phyloP scores from a whole-genome alignment of 2,329 filamentous ascomycete species.

The Fonsecaea multimorphosa region DNA sequence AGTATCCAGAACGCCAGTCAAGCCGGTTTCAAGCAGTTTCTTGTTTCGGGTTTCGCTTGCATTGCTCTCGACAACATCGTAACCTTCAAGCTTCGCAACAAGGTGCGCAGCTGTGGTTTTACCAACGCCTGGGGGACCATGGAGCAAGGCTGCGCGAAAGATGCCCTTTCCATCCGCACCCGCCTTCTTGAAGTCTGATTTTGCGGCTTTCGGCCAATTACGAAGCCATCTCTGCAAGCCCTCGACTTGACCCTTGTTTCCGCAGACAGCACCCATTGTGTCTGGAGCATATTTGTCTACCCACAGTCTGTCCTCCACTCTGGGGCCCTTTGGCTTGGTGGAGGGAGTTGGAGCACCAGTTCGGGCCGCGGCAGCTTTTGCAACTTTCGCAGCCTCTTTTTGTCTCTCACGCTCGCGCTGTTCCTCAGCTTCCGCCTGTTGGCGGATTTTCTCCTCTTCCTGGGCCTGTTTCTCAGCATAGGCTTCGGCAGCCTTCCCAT shows the following conservation, averaged over 20 bases:
- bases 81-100: constrained; percentile 89
- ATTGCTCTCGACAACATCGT: constrained; percentile 92
- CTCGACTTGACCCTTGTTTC: constrained; percentile 89
- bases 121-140: constrained; percentile 93
- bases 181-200: constrained; percentile 78
- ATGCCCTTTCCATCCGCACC: constrained; percentile 84
- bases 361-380: constrained; percentile 50
- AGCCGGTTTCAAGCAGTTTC: constrained; percentile 85
- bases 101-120: constrained; percentile 97
- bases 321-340: constrained; percentile 49
- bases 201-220: constrained; percentile 78
- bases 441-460: constrained; percentile 80
- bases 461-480: constrained; percentile 81
- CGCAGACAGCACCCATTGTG: constrained; percentile 84
- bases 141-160: constrained; percentile 89
- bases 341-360: constrained; percentile 48
- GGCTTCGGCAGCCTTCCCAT: constrained; percentile 85
- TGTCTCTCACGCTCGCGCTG: constrained; percentile 68
- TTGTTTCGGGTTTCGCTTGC: constrained; percentile 96
- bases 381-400: constrained; percentile 56
- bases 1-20: constrained; percentile 91
- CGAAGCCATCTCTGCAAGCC: constrained; percentile 87
- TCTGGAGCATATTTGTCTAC: constrained; percentile 95
- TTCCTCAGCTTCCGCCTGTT: constrained; percentile 85
- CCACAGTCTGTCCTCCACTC: constrained; percentile 73